Evolutionary conservation across 2,329 filamentous ascomycete species (phyloP).

Genomic region (Diaporthe sp.): DNA sequence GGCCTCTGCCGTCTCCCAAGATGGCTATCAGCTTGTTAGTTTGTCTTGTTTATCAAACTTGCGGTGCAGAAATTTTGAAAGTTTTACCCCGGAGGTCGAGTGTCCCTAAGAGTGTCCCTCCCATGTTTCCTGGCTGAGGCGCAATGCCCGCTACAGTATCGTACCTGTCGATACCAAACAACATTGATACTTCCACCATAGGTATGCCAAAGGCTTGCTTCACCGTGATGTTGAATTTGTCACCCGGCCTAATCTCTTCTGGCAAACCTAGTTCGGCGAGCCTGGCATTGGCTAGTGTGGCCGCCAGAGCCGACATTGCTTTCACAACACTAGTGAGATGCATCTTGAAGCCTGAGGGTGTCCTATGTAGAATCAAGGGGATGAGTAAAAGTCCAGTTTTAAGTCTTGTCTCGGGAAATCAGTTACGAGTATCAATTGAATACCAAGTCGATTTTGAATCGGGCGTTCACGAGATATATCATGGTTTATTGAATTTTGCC

Average conservation of each 20-base stretch:
- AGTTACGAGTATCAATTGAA: not conserved
- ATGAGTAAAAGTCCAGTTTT: not conserved
- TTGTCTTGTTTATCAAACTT: not conserved
- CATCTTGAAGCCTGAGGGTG: not conserved
- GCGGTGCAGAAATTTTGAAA: not conserved
- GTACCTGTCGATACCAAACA: conserved; percentile 6
- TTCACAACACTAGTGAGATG: not conserved
- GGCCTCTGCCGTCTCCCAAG: not conserved
- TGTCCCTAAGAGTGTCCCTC: not conserved
- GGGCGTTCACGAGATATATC: not conserved
- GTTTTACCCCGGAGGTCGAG: not conserved
- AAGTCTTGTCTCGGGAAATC: not conserved
- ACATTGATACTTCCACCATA: not conserved
- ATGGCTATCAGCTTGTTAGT: not conserved
- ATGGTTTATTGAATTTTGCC: not conserved
- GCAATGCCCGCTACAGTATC: not conserved
- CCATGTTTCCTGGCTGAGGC: conserved; percentile 2
- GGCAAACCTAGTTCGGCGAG: conserved; percentile 1
- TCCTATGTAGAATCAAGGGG: not conserved
- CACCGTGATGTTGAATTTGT: not conserved
- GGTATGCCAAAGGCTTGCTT: not conserved
- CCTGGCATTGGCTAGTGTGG: not conserved
- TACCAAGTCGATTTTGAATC: not conserved
- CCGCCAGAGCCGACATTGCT: not conserved
- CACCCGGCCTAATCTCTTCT: not conserved